phyloP scores from a whole-genome alignment of 495 filamentous ascomycete species.

The Apodospora peruviana region DNA sequence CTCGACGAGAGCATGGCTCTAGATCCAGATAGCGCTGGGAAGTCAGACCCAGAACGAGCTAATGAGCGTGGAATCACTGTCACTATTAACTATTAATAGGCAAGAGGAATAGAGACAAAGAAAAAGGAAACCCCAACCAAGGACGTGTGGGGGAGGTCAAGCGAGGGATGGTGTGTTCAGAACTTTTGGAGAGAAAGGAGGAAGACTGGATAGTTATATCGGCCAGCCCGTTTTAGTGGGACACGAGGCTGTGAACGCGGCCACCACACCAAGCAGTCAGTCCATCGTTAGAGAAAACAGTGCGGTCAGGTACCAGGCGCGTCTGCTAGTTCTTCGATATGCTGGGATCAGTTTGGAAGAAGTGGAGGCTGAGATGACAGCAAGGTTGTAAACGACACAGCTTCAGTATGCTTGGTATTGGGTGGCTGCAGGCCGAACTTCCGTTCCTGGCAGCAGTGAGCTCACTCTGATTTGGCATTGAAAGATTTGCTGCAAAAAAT shows the following conservation, averaged over 20 bases:
- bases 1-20: constrained; percentile 13
- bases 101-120: background rate
- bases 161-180: background rate
- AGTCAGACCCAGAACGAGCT: background rate
- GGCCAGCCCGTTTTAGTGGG: background rate
- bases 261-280: constrained; percentile 1
- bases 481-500: background rate
- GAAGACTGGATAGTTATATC: background rate
- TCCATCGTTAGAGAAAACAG: constrained; percentile 1
- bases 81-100: constrained; percentile 1
- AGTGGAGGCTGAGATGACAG: constrained; percentile 5
- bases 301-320: constrained; percentile 10
- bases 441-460: constrained; percentile 1
- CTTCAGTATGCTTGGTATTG: constrained; percentile 4
- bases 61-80: background rate
- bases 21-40: background rate
- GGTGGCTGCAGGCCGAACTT: constrained; percentile 6
- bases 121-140: background rate
- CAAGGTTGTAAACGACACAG: constrained; percentile 8
- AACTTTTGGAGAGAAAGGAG: background rate
- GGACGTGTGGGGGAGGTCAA: background rate
- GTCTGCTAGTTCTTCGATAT: background rate
- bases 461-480: background rate
- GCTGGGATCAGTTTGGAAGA: background rate
- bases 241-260: constrained; percentile 10